Evolutionary conservation across 192 early-diverging fungal genomes (phyloP).

Genomic region (Coemansia sp.): DNA sequence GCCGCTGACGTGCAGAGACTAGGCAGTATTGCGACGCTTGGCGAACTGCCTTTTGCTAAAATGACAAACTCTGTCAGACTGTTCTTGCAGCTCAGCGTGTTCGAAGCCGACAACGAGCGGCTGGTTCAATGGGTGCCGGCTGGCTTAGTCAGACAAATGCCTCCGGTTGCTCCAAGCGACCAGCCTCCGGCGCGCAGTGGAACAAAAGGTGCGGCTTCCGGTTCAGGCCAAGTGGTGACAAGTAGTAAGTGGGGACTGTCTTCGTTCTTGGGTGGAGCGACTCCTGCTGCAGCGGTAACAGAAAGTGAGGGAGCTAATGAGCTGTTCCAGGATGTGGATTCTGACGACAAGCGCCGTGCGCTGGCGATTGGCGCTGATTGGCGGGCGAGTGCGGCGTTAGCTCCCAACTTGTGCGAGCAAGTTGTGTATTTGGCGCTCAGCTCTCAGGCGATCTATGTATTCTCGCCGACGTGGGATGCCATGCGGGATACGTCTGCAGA

Average conservation of each 20-base stretch:
- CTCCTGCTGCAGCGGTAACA: neutral
- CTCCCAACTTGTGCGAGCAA: conserved; percentile 33
- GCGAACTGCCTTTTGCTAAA: conserved; percentile 35
- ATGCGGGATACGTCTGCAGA: conserved; percentile 3
- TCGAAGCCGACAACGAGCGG: conserved; percentile 40
- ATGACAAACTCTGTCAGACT: conserved; percentile 41
- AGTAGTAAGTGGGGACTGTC: conserved; percentile 42
- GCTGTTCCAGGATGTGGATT: neutral
- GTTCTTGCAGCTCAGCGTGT: conserved; percentile 51
- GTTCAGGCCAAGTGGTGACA: conserved; percentile 3
- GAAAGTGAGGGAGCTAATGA: conserved; percentile 8
- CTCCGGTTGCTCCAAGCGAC: conserved; percentile 18
- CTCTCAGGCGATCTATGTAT: conserved; percentile 48
- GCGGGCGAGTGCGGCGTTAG: conserved; percentile 16
- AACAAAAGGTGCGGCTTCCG: neutral
- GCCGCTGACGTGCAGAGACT: neutral
- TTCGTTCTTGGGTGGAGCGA: conserved; percentile 27
- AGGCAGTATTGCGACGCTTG: conserved; percentile 1
- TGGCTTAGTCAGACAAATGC: conserved; percentile 35
- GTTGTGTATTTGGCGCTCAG: conserved; percentile 52
- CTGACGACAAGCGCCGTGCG: conserved; percentile 3
- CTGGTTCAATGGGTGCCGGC: conserved; percentile 53
- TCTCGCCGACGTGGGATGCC: conserved; percentile 35
- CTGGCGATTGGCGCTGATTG: conserved; percentile 7
- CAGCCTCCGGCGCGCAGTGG: conserved; percentile 7